Conservation (phyloP, 306 rosid species). For the Cicer yamashitae region DNA sequence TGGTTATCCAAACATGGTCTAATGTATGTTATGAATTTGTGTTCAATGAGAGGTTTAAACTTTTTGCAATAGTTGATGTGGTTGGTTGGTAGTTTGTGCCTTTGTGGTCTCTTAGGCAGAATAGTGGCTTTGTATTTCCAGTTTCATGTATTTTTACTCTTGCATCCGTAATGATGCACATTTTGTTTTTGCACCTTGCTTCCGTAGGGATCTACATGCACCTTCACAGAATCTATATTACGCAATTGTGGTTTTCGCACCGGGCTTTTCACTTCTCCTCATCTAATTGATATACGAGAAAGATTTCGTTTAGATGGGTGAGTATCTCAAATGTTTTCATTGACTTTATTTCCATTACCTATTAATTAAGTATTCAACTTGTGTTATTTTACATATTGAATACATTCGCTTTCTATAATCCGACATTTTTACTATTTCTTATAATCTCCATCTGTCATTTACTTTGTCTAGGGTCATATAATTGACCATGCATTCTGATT, state of each 20-base stretch:
- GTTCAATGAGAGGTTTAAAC: conserved; percentile 19
- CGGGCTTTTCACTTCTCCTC: conserved; percentile 97
- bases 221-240: conserved; percentile 85
- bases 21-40: conserved; percentile 15
- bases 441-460: conserved; percentile 11
- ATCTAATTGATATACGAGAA: conserved; percentile 92
- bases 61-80: conserved; percentile 1
- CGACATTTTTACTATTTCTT: neutral
- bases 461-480: conserved; percentile 9
- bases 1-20: neutral
- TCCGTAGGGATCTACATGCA: conserved; percentile 91
- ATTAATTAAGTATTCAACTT: conserved; percentile 22
- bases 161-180: conserved; percentile 32
- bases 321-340: conserved; percentile 47
- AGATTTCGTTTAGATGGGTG: conserved; percentile 93
- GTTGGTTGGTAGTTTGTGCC: conserved; percentile 35
- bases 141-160: conserved; percentile 12
- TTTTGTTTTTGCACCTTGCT: conserved; percentile 40
- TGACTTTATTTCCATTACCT: conserved; percentile 28
- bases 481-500: conserved; percentile 26
- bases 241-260: conserved; percentile 89
- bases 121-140: conserved; percentile 7
- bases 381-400: conserved; percentile 34
- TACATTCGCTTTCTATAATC: conserved; percentile 8
- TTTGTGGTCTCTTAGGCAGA: conserved; percentile 34